Conservation (phyloP, 2,329 filamentous ascomycete genomes). For the Emmonsia crescens region DNA sequence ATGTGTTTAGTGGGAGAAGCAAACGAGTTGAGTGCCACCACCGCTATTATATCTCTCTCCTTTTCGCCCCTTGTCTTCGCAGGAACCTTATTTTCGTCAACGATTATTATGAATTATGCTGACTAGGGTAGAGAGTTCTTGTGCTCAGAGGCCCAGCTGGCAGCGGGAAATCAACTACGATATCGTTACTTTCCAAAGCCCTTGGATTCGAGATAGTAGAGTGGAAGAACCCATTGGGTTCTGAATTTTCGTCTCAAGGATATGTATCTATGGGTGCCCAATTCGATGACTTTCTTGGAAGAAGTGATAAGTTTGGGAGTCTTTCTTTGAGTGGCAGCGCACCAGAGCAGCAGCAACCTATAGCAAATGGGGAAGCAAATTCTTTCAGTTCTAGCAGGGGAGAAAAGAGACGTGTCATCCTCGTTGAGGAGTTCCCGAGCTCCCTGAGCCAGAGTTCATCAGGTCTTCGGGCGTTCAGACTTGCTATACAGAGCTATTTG, state of each 20-base stretch:
- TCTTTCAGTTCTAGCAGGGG: neutral
- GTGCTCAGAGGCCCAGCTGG: constrained; percentile 85
- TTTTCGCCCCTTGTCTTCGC: neutral
- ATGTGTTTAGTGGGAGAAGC: constrained; percentile 52
- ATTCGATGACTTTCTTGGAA: constrained; percentile 84
- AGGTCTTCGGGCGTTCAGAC: constrained; percentile 59
- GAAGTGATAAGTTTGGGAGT: constrained; percentile 68
- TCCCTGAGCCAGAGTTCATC: constrained; percentile 57
- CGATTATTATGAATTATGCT: constrained; percentile 9
- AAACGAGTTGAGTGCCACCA: constrained; percentile 24
- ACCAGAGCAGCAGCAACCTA: constrained; percentile 1
- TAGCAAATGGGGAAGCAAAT: constrained; percentile 2
- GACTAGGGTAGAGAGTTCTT: constrained; percentile 53
- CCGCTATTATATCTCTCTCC: neutral
- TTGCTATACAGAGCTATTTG: constrained; percentile 63
- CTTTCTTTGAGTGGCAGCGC: constrained; percentile 41
- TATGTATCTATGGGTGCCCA: constrained; percentile 63
- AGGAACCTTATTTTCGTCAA: neutral
- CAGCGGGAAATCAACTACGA: constrained; percentile 82
- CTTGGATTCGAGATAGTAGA: constrained; percentile 69
- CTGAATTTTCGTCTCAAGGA: constrained; percentile 48
- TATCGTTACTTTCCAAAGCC: constrained; percentile 66
- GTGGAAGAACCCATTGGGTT: constrained; percentile 74
- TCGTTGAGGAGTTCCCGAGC: constrained; percentile 75
- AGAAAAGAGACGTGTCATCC: constrained; percentile 47